Evolutionary conservation across 306 rosid genomes (phyloP), one percentile per base, ranked within the genome.

Genomic region (Hylodesmum podocarpum): DNA sequence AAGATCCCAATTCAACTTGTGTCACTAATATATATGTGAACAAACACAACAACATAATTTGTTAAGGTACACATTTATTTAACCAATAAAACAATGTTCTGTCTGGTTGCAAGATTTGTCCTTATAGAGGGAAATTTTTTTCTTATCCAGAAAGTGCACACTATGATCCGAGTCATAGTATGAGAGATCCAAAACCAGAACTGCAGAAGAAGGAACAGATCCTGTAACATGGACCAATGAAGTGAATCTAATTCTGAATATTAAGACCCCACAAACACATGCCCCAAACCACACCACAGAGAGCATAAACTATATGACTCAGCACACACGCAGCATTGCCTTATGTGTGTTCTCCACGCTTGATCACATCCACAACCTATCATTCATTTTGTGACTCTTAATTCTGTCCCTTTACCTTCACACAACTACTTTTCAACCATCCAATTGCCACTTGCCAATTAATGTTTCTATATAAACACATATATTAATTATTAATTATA

Each of bases 301-400:
- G 16, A 44, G 70, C 73, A 61, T 8, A 49, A 69, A 0, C 3
- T 10, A 27, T 47, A 16, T 77, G 88, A 87, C 64, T 87, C 88
- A 80, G 86, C 86, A 83, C 33, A 81, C 44, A 81, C 85, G 40
- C 69, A 82, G 82, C 85, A 70, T 1, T 1, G 6, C 10, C 53
- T 41, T 5, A 1, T 55, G 10, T 33, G 5, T 11, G 6, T 19
- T 0, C 4, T 39, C 86, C 88, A 83, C 88, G 64, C 77, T 28
- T 62, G 8, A 66, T 46, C 39, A 47, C 12, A 82, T 80, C 88
- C 87, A 71, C 80, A 80, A 36, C 82, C 65, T 37, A 71, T 81
- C 81, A 77, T 77, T 87, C 34, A 39, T 15, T 25, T 37, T 1
- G 9, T 70, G 81, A 73, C 62, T 43, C 28, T 21, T 0, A 58